These are phyloP conservation scores for Lecanoromycetidae sp. DNA, from an alignment of 2,329 filamentous ascomycete genomes.

Conservation along the genomic window DNA sequence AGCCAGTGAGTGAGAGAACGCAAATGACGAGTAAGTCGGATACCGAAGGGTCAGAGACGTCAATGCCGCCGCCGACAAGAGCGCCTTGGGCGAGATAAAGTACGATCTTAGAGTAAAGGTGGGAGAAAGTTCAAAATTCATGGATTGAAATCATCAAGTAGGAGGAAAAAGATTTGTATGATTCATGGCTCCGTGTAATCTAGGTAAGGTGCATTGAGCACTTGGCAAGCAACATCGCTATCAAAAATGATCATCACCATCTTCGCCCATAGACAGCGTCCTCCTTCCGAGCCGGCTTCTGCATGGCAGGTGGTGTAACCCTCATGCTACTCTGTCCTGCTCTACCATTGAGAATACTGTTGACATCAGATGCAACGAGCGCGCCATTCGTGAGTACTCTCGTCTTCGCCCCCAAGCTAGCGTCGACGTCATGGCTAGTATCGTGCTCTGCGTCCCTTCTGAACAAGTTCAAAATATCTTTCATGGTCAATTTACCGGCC, in stretches of 20 bases:
- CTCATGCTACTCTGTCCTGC: constrained; percentile 15
- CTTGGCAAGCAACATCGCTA: background rate
- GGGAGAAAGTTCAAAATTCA: background rate
- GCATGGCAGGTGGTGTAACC: constrained; percentile 19
- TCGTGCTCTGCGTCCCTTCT: constrained; percentile 49
- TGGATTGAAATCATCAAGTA: background rate
- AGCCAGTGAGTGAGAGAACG: background rate
- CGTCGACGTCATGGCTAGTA: constrained; percentile 5
- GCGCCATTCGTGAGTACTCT: constrained; percentile 6
- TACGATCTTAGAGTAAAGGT: background rate
- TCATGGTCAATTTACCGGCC: constrained; percentile 73
- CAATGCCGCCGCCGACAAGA: constrained; percentile 15
- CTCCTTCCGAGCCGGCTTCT: constrained; percentile 24
- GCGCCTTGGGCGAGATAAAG: constrained; percentile 13
- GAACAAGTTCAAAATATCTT: constrained; percentile 88
- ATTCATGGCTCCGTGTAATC: background rate
- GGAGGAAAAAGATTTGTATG: background rate
- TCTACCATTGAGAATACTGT: background rate
- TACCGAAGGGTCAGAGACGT: background rate
- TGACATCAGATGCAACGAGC: background rate
- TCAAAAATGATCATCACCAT: constrained; percentile 21
- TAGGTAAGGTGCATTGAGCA: too few relatives aligned
- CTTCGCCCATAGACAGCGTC: constrained; percentile 33
- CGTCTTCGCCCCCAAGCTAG: constrained; percentile 6
- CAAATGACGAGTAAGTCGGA: background rate